Evolutionary conservation across 768 basidiomycete species (phyloP), one percentile per base, ranked within the genome.

Genomic region (Suillus weaverae): DNA sequence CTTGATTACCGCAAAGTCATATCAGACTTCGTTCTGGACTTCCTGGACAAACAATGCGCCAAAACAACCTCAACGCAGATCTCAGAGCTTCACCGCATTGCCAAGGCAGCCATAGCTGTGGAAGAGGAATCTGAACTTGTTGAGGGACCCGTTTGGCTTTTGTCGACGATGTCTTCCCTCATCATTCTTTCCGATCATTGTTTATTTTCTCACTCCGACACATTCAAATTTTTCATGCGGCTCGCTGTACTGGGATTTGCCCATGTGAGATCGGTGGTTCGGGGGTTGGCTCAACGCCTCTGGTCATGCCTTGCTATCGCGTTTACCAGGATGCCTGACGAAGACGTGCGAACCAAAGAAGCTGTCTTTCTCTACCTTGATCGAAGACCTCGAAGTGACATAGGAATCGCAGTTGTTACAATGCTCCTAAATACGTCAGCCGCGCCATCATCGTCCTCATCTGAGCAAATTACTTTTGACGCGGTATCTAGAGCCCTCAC

Each of bases 291-390:
- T 50, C 71, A 81, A 1, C 79, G 79, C 41, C 72, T 83, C 26
- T 89, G 87, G 87, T 79, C 76, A 60, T 80, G 83, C 60, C 75
- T 88, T 33, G 73, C 88, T 26, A 89, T 88, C 87, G 80, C 83
- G 2, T 87, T 83, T 64, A 73, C 80, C 22, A 79, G 78, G 20
- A 69, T 87, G 54, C 77, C 79, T 51, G 62, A 66, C 3, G 61
- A 69, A 14, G 71, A 77, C 5, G 63, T 72, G 18, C 70, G 73
- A 3, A 68, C 68, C 1, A 75, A 72, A 44, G 77, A 80, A 18
- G 74, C 72, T 0, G 80, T 81, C 1, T 83, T 84, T 66, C 70
- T 68, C 38, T 71, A 84, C 5, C 71, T 89, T 35, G 78, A 74
- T 26, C 83, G 88, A 63, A 84, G 86, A 55, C 69, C 84, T 22